A percentile compares a stretch with the other conserved stretches of the same genome.
Evolutionary conservation across 2,329 filamentous ascomycete genomes (phyloP).

Genomic region (Fusarium multiceps): DNA sequence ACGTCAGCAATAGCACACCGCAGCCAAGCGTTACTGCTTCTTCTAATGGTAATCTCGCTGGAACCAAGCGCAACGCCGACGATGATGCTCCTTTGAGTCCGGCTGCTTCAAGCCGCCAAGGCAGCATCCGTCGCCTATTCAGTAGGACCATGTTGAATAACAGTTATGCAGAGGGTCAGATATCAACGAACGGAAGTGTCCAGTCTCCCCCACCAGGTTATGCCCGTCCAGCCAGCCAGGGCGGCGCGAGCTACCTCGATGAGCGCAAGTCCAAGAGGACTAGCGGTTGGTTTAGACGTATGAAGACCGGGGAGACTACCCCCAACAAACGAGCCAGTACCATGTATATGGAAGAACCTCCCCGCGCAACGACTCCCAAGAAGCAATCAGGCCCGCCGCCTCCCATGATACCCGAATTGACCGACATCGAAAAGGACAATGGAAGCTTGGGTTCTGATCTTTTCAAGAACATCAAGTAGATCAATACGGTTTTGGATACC

Average conservation of each 20-base stretch:
- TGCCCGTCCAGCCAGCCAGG: constrained; percentile 62
- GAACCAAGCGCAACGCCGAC: constrained; percentile 63
- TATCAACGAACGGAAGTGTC: constrained; percentile 53
- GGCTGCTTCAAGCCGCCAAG: constrained; percentile 62
- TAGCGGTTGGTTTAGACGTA: constrained; percentile 69
- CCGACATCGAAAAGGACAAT: constrained; percentile 62
- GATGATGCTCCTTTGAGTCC: constrained; percentile 65
- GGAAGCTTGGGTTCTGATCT: constrained; percentile 63
- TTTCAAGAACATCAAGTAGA: constrained; percentile 69
- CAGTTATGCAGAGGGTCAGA: constrained; percentile 63
- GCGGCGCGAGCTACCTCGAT: constrained; percentile 60
- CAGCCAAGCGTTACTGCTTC: constrained; percentile 43
- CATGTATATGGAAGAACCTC: constrained; percentile 53
- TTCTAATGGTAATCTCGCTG: constrained; percentile 58
- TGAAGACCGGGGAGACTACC: constrained; percentile 55
- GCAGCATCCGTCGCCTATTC: constrained; percentile 68
- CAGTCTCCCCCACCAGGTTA: constrained; percentile 43
- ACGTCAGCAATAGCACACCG: constrained; percentile 32
- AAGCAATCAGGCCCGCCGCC: constrained; percentile 64
- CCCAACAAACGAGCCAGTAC: constrained; percentile 56
- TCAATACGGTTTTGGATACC: constrained; percentile 14
- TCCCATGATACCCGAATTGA: constrained; percentile 70
- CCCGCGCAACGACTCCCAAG: constrained; percentile 44
- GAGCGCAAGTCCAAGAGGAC: constrained; percentile 66
- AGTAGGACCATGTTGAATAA: constrained; percentile 67